Percentiles rank a stretch among this genome's conserved stretches.
Conservation (phyloP, 148 eudicot species). For the Cornus suecica region DNA sequence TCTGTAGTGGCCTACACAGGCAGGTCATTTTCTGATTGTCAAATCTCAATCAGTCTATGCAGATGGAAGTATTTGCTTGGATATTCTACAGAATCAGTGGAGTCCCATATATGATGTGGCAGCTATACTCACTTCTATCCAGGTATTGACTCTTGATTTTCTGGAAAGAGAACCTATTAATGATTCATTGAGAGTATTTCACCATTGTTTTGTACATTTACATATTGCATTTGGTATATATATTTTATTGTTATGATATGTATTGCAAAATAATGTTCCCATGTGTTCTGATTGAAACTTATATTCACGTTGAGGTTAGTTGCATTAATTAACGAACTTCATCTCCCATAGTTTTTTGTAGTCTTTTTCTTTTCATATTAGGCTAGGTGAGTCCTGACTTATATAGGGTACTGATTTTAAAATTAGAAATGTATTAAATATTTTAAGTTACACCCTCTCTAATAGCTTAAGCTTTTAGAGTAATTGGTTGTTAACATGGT, state of each 20-base stretch:
- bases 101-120: conserved; percentile 33
- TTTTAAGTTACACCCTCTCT: too few relatives aligned
- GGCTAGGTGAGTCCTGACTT: background rate
- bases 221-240: background rate
- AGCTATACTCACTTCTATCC: conserved; percentile 35
- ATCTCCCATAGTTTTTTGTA: background rate
- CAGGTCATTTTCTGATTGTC: background rate
- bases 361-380: background rate
- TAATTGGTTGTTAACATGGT: too few relatives aligned
- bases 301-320: background rate
- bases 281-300: background rate
- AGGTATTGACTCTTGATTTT: conserved; percentile 11
- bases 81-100: conserved; percentile 28
- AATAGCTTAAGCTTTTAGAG: too few relatives aligned
- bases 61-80: conserved; percentile 36
- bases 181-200: background rate
- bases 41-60: conserved; percentile 28
- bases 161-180: background rate
- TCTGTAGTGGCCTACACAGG: background rate
- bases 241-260: background rate
- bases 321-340: background rate
- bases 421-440: too few relatives aligned
- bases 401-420: background rate
- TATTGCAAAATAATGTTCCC: background rate
- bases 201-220: background rate